Base-by-base conservation (phyloP, 164 flowering plant species). In the Aristolochia contorta region DNA sequence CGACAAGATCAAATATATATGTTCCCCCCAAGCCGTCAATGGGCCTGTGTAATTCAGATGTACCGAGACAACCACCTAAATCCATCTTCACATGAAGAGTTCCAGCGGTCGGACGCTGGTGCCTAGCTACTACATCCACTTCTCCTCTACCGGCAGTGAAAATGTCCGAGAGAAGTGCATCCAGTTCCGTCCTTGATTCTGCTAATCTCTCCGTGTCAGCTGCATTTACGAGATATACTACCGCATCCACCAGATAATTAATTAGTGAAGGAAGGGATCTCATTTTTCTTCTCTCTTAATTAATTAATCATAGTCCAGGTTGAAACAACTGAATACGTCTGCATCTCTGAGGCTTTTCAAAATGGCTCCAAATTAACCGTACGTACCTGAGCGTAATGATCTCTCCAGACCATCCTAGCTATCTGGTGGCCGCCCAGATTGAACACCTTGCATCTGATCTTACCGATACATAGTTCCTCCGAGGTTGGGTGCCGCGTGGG, bases 211-310 rank as follows among this genome's bases (percentile, higher is more conserved):
- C 85, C 74, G 72, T 81, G 83, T 81, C 89, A 65, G 65, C 77
- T 16, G 89, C 78, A 74, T 83, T 84, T 57, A 83, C 86, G 54
- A 81, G 64, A 75, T 78, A 83, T 15, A 79, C 82, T 32, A 83
- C 84, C 13, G 88, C 88, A 74, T 79, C 85, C 57, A 83, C 88
- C 88, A 81, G 65, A n/a, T n/a, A n/a, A n/a, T n/a, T n/a, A n/a
- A n/a, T n/a, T n/a, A n/a, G n/a, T n/a, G n/a, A n/a, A n/a, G n/a
- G n/a, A n/a, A n/a, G n/a, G n/a, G n/a, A n/a, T n/a, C n/a, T n/a
- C 58, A 68, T 18, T 16, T 10, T 2, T 1, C 54, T 19, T 19
- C 12, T 2, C 19, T 7, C 9, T 47, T 47, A 6, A 3, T 4
- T 15, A 47, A 3, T 47, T 25, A 21, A n/a, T n/a, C n/a, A n/a